Percentiles rank a stretch among this genome's conserved stretches.
Conservation (phyloP, 139 green algal species). For the Closterium sp. region DNA sequence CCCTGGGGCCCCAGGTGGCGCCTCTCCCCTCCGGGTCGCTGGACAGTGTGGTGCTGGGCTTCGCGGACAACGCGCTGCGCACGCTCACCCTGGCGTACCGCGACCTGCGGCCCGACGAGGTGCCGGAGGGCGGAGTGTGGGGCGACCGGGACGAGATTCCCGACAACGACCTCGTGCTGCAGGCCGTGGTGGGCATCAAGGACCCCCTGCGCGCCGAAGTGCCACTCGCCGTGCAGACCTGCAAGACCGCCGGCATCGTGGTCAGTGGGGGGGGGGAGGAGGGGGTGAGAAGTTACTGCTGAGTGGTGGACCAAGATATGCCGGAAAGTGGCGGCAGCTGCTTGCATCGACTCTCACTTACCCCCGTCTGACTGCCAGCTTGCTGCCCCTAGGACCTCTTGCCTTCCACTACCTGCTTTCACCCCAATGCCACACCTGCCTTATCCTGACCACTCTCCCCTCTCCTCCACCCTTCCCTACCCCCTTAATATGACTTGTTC, state of each 20-base stretch:
- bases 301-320: neutral
- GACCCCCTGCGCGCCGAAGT: constrained; percentile 84
- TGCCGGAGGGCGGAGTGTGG: neutral
- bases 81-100: constrained; percentile 34
- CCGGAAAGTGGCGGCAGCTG: no score
- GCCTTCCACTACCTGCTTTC: neutral
- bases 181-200: constrained; percentile 42
- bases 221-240: constrained; percentile 66
- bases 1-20: neutral
- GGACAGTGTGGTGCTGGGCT: neutral
- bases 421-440: neutral
- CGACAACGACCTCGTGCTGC: constrained; percentile 10
- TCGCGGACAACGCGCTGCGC: constrained; percentile 36
- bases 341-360: no score
- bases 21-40: neutral
- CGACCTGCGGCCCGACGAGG: constrained; percentile 16
- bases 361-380: no score
- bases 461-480: neutral
- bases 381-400: no score
- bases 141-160: constrained; percentile 10
- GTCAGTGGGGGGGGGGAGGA: neutral
- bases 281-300: neutral
- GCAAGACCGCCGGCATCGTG: constrained; percentile 29
- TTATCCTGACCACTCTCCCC: neutral
- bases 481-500: no score